Evolutionary conservation across 2,329 filamentous ascomycete genomes (phyloP).

Genomic region (Blastomyces gilchristii): DNA sequence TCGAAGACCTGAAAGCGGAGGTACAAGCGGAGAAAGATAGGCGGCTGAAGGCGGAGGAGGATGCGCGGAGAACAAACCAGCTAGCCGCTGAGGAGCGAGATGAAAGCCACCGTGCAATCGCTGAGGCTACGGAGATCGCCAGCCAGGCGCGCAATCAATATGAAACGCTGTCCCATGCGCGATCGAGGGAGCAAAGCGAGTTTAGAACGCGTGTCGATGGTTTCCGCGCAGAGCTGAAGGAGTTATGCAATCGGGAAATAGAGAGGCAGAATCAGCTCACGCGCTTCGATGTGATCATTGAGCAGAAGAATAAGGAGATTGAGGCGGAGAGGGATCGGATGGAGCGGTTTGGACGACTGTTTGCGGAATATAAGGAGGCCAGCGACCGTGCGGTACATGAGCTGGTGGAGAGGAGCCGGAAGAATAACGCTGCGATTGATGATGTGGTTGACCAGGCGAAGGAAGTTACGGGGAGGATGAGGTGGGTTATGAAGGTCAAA

Average conservation of each 20-base stretch:
- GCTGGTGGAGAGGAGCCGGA: conserved; percentile 23
- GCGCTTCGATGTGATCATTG: conserved; percentile 36
- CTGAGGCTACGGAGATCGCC: conserved; percentile 32
- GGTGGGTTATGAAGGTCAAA: conserved; percentile 39
- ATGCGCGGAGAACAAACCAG: conserved; percentile 29
- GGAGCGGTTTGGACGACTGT: conserved; percentile 30
- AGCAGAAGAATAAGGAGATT: conserved; percentile 38
- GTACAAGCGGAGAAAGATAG: conserved; percentile 34
- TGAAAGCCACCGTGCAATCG: conserved; percentile 30
- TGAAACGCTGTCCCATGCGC: conserved; percentile 33
- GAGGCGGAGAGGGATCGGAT: conserved; percentile 32
- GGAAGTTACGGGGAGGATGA: conserved; percentile 37
- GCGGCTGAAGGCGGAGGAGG: conserved; percentile 32
- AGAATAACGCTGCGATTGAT: conserved; percentile 27
- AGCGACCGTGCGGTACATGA: conserved; percentile 33
- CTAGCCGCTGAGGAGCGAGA: conserved; percentile 33
- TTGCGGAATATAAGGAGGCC: conserved; percentile 34
- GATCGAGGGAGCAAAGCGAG: conserved; percentile 34
- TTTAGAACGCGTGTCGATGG: conserved; percentile 30
- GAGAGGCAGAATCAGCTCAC: conserved; percentile 29
- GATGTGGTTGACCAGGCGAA: conserved; percentile 32
- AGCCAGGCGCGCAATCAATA: conserved; percentile 34
- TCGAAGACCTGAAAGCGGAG: conserved; percentile 37
- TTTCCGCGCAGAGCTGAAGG: conserved; percentile 27
- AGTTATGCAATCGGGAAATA: conserved; percentile 28